These are phyloP conservation scores for Curvularia verruculosa DNA, from an alignment of 2,329 filamentous ascomycete species.

Conservation along the genomic window DNA sequence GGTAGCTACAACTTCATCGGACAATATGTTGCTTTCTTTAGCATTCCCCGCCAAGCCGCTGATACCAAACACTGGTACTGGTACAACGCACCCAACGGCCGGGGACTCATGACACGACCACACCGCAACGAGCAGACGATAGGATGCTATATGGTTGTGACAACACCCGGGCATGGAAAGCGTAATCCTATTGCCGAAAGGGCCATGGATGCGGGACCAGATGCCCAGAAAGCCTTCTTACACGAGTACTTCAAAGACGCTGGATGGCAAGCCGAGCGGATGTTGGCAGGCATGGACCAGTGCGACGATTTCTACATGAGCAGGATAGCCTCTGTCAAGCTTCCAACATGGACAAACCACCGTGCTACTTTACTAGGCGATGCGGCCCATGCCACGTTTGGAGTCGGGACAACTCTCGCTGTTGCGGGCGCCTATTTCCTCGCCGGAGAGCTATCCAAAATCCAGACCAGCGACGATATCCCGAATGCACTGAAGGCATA, in stretches of 20 bases:
- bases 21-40: conserved; percentile 41
- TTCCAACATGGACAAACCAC: conserved; percentile 54
- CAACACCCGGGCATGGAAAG: conserved; percentile 18
- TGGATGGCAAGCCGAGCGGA: conserved; percentile 54
- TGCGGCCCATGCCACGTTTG: conserved; percentile 50
- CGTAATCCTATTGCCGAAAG: conserved; percentile 23
- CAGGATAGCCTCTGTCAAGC: conserved; percentile 53
- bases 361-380: conserved; percentile 62
- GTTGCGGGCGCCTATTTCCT: conserved; percentile 50
- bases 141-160: conserved; percentile 36
- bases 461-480: conserved; percentile 22
- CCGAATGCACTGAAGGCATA: conserved; percentile 29
- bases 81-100: conserved; percentile 32
- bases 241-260: conserved; percentile 44
- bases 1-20: conserved; percentile 29
- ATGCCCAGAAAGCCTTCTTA: conserved; percentile 52
- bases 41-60: conserved; percentile 27
- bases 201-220: conserved; percentile 36
- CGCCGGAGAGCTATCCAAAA: conserved; percentile 45
- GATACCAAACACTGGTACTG: conserved; percentile 34
- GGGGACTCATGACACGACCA: conserved; percentile 35
- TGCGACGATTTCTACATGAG: conserved; percentile 57
- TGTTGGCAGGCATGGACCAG: conserved; percentile 52
- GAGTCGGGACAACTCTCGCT: conserved; percentile 42
- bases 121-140: conserved; percentile 34